Conservation (phyloP, 345 rosid genomes). For the Sisymbrium irio region DNA sequence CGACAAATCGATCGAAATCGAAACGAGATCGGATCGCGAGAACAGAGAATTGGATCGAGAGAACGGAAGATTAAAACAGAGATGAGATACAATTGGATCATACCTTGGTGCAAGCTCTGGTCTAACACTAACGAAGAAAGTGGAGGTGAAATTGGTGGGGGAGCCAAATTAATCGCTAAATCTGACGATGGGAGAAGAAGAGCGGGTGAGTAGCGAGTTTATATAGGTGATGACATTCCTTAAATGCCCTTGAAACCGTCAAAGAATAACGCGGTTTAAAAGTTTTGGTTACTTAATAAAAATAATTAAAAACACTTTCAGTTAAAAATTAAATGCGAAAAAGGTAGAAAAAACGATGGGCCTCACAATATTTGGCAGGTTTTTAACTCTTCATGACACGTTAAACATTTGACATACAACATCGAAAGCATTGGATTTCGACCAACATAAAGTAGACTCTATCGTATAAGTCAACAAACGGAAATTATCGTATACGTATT, state of each 20-base stretch:
- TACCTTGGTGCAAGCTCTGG: slow-evolving; percentile 25
- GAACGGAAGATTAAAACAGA: no score
- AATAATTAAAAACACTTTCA: slow-evolving; percentile 4
- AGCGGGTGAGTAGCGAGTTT: slow-evolving; percentile 30
- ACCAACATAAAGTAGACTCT: background rate
- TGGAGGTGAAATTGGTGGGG: background rate
- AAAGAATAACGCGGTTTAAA: slow-evolving; percentile 30
- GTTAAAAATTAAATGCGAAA: slow-evolving; percentile 4
- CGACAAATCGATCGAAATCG: slow-evolving; percentile 22
- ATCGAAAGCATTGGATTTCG: slow-evolving; percentile 1
- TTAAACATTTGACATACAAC: slow-evolving; percentile 11
- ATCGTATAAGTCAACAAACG: background rate
- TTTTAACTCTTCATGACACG: slow-evolving; percentile 3
- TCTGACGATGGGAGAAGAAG: slow-evolving; percentile 34
- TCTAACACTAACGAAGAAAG: slow-evolving; percentile 16
- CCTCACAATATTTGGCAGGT: slow-evolving; percentile 26
- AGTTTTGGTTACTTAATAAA: slow-evolving; percentile 18
- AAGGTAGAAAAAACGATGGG: slow-evolving; percentile 14
- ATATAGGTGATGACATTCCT: slow-evolving; percentile 34
- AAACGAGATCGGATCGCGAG: slow-evolving; percentile 36
- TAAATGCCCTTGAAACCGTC: slow-evolving; percentile 34
- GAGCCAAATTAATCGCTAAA: slow-evolving; percentile 2
- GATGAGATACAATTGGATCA: background rate
- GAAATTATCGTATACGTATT: background rate
- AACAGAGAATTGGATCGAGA: no score